Conservation (phyloP, 768 basidiomycete genomes). For the Trametes punicea region DNA sequence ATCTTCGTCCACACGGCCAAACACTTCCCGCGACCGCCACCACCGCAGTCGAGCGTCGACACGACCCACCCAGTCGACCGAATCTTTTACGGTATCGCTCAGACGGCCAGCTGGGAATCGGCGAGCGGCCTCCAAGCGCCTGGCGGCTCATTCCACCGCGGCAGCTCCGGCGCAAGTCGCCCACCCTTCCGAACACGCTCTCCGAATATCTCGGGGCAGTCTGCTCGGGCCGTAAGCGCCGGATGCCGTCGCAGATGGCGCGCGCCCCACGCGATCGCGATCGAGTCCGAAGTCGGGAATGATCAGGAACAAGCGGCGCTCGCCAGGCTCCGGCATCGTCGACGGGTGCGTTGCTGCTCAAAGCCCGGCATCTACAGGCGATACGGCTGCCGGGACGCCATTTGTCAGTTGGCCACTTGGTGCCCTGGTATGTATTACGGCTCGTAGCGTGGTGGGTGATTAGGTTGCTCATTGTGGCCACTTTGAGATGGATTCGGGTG, state of each 20-base stretch:
- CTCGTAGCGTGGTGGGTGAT: background rate
- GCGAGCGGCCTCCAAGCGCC: too few species aligned
- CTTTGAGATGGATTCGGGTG: too few species aligned
- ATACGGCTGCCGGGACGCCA: too few species aligned
- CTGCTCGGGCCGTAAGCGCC: slow-evolving; percentile 2
- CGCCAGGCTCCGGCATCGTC: background rate
- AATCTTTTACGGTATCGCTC: background rate
- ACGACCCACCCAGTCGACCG: background rate
- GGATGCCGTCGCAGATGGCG: background rate
- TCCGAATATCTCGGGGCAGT: slow-evolving; percentile 1
- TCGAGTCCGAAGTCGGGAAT: slow-evolving; percentile 3
- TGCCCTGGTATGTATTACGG: too few species aligned
- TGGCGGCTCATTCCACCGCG: background rate
- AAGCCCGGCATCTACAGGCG: too few species aligned
- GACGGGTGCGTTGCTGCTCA: background rate
- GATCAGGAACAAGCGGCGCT: slow-evolving; percentile 1
- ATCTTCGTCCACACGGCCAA: slow-evolving; percentile 4
- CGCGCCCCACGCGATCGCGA: slow-evolving; percentile 6
- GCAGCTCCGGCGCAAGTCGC: background rate
- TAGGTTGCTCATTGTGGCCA: slow-evolving; percentile 6
- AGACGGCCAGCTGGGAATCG: too few species aligned
- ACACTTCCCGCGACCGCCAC: slow-evolving; percentile 8
- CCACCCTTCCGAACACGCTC: background rate
- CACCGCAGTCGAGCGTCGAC: background rate
- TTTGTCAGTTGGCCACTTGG: too few species aligned